Conservation (phyloP, 495 filamentous ascomycete genomes). For the Aspergillus panamensis region DNA sequence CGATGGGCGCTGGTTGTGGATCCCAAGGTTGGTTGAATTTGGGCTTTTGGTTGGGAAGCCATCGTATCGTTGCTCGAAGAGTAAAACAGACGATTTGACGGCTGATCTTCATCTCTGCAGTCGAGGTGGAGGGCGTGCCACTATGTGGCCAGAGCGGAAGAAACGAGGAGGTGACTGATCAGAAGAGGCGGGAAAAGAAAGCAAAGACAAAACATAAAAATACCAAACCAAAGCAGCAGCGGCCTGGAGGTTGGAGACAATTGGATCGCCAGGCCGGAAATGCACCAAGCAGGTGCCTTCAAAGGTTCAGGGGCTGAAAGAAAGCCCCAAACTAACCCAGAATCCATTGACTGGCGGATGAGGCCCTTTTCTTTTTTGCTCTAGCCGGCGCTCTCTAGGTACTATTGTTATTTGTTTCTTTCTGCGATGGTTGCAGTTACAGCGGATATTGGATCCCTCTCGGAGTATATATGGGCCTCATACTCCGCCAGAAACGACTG, state of each 20-base stretch:
- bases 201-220: conserved; percentile 1
- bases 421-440: background rate
- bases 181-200: conserved; percentile 8
- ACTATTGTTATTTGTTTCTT: background rate
- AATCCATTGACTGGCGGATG: background rate
- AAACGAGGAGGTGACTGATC: conserved; percentile 12
- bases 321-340: too few species aligned
- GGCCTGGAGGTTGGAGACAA: background rate
- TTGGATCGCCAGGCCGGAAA: background rate
- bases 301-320: too few species aligned
- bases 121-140: too few species aligned
- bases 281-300: too few species aligned
- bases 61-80: background rate
- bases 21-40: background rate
- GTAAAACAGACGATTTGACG: background rate
- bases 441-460: background rate
- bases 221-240: background rate
- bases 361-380: background rate
- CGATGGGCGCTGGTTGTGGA: background rate
- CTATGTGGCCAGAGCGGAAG: background rate
- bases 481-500: background rate
- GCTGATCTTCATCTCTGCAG: conserved; percentile 1
- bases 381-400: too few species aligned
- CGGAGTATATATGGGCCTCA: conserved; percentile 2
- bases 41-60: background rate